Percentiles rank a stretch among this genome's conserved stretches.
These are phyloP conservation scores for Moelleriella libera DNA, from an alignment of 2,329 filamentous ascomycete genomes.

Conservation along the genomic window DNA sequence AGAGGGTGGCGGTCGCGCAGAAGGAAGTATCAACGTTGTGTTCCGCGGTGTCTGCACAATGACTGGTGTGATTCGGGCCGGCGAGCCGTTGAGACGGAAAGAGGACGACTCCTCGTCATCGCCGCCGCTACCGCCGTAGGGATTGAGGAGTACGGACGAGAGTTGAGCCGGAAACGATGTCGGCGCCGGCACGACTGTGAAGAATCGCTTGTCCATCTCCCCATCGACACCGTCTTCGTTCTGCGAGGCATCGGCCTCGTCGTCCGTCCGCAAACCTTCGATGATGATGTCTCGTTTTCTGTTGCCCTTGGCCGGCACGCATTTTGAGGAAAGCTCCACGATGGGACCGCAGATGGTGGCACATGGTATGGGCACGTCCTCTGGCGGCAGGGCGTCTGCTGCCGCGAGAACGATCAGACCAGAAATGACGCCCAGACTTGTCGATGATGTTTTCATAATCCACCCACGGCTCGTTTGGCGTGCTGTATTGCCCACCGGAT, in stretches of 20 bases:
- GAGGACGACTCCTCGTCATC: neutral
- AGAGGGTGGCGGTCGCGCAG: neutral
- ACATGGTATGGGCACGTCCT: slow-evolving; percentile 23
- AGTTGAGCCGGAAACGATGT: slow-evolving; percentile 12
- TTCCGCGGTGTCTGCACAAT: neutral
- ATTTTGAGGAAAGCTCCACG: slow-evolving; percentile 24
- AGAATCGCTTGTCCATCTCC: slow-evolving; percentile 11
- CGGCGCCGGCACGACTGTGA: slow-evolving; percentile 16
- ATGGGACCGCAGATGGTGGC: slow-evolving; percentile 27
- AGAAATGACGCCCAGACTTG: slow-evolving; percentile 13
- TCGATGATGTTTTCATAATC: slow-evolving; percentile 13
- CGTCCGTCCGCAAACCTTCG: too few species aligned
- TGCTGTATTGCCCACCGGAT: too few species aligned
- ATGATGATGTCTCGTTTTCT: neutral
- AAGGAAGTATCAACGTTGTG: neutral
- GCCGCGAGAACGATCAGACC: slow-evolving; percentile 14
- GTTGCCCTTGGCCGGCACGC: slow-evolving; percentile 9
- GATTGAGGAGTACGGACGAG: neutral
- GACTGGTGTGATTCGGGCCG: neutral
- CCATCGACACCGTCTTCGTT: neutral
- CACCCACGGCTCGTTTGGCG: too few species aligned
- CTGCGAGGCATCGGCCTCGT: neutral
- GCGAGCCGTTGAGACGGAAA: neutral
- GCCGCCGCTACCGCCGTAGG: neutral
- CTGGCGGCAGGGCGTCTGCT: slow-evolving; percentile 17